These are phyloP conservation scores for Gardenia jasminoides DNA, from an alignment of 257 asterid species.

Conservation along the genomic window DNA sequence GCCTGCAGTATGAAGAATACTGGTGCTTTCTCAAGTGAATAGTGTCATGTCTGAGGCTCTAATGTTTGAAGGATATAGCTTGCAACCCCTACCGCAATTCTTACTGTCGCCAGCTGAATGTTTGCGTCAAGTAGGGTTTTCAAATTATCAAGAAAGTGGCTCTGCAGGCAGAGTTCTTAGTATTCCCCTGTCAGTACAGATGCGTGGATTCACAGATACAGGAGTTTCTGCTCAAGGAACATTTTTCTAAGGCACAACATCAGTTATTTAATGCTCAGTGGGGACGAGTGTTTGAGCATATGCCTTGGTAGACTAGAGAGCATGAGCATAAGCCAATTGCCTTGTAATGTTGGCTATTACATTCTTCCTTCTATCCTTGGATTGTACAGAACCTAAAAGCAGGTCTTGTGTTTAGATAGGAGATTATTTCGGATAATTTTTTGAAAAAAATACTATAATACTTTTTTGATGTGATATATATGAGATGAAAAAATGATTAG, in stretches of 20 bases:
- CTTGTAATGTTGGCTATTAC: not conserved
- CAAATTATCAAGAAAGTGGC: not conserved
- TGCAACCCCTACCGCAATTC: not conserved
- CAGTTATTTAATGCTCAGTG: not conserved
- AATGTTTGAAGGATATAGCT: not conserved
- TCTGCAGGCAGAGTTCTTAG: not conserved
- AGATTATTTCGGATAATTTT: too few relatives aligned
- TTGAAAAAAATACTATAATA: too few relatives aligned
- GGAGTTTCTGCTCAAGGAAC: not conserved
- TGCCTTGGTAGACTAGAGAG: not conserved
- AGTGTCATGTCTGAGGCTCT: not conserved
- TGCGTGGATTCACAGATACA: not conserved
- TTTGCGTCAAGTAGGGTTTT: not conserved
- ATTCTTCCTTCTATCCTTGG: not conserved
- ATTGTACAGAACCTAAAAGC: not conserved
- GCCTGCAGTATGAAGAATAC: conserved; percentile 7
- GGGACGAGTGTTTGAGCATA: not conserved
- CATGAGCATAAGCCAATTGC: not conserved
- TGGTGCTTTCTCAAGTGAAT: not conserved
- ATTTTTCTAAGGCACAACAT: not conserved
- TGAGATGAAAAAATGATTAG: too few relatives aligned
- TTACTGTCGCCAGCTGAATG: not conserved
- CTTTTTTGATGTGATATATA: too few relatives aligned
- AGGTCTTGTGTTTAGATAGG: too few relatives aligned
- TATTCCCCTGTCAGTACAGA: not conserved